Percentiles rank a stretch among this genome's conserved stretches.
Conservation (phyloP, 2,329 filamentous ascomycete species). For the Teratosphaeriaceae sp. region DNA sequence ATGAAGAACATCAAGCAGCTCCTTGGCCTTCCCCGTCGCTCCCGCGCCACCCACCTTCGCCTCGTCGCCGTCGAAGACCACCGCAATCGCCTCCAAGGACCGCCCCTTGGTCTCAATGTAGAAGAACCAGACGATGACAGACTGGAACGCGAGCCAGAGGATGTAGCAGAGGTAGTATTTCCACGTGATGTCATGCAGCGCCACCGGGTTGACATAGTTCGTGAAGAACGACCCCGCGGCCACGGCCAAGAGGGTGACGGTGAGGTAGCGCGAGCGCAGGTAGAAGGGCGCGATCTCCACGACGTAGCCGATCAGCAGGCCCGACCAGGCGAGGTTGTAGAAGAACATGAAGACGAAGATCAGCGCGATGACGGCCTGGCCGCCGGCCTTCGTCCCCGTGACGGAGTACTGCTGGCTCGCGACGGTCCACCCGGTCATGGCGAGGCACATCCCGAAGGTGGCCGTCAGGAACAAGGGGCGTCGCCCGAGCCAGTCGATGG, state of each 20-base stretch:
- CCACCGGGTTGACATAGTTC: slow-evolving; percentile 3
- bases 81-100: slow-evolving; percentile 58
- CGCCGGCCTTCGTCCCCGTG: slow-evolving; percentile 17
- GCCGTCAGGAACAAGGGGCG: slow-evolving; percentile 30
- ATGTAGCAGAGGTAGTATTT: slow-evolving; percentile 1
- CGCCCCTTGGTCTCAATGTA: slow-evolving; percentile 53
- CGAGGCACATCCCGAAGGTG: slow-evolving; percentile 34
- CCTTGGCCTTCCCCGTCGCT: not conserved
- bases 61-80: slow-evolving; percentile 1
- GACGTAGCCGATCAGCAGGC: slow-evolving; percentile 38
- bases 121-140: slow-evolving; percentile 44
- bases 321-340: slow-evolving; percentile 36
- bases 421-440: slow-evolving; percentile 36
- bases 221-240: slow-evolving; percentile 31
- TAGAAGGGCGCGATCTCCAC: slow-evolving; percentile 42
- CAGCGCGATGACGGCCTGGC: slow-evolving; percentile 26
- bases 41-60: not conserved
- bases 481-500: slow-evolving; percentile 29
- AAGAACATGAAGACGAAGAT: slow-evolving; percentile 28
- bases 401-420: slow-evolving; percentile 19
- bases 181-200: not conserved
- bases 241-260: slow-evolving; percentile 29
- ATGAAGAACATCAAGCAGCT: not conserved
- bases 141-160: slow-evolving; percentile 2
- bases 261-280: slow-evolving; percentile 30